Evolutionary conservation across 352 stramenopile genomes (phyloP), one percentile per base, ranked within the genome.

Genomic region (Aphanomyces euteiches): DNA sequence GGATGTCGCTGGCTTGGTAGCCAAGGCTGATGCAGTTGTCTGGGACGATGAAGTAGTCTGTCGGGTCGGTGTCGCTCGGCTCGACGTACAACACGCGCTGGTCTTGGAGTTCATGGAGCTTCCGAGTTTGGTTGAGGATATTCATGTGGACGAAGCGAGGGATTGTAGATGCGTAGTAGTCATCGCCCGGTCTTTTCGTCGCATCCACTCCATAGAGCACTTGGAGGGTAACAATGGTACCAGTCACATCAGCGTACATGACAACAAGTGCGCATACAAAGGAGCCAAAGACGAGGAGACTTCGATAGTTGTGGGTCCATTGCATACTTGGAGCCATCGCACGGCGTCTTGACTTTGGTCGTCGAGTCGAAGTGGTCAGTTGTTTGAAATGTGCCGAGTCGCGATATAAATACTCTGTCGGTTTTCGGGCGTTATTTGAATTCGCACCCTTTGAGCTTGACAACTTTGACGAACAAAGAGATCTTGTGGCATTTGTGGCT

Each of bases 41-140:
- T 7, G 17, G 10, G 19, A 45, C 36, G 36, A 69, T 47, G 8
- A 34, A 10, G 40, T 69, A 69, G 5, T 58, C 61, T 8, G 19
- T 37, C 12, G 45, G 10, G 48, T 69, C 40, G 5, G 7, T 12
- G 6, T 19, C 6, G 36, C 58, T 15, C 41, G 61, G 40, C 36
- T 69, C 48, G 54, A 61, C 1, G 54, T 61, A 61, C 13, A 61
- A 10, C 10, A 61, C 43, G 54, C 54, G 54, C 21, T 61, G 54
- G 1, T 7, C 28, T 40, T 39, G 17, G 2, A 61, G 10, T 40
- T 61, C 19, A 37, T 39, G 5, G 10, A 43, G 54, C 19, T 37
- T 19, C 1, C 54, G 19, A 28, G 54, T 39, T 7, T 12, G 54
- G 54, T 61, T 61, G 54, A 7, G 6, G 21, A 61, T 61, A 37